Evolutionary conservation across 106 monocot species (phyloP), one percentile per base, ranked within the genome.

Genomic region (Cymbidium sinense): DNA sequence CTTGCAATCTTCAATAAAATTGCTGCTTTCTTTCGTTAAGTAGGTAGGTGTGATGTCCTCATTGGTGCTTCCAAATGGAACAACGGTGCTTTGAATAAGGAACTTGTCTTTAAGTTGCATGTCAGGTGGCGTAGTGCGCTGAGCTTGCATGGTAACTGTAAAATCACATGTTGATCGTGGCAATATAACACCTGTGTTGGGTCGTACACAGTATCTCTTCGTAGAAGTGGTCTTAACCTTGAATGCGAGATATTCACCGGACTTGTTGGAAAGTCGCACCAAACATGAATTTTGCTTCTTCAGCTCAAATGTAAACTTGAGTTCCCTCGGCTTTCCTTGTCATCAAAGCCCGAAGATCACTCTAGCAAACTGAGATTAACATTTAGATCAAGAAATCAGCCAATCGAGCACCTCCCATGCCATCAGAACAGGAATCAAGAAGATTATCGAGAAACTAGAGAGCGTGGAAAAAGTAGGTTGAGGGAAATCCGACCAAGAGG

Each of bases 81-180:
- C 93, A 83, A 85, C 47, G 37, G 88, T 96, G 80, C 81, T 79
- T n/a, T n/a, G n/a, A n/a, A n/a, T n/a, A n/a, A n/a, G n/a, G n/a
- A n/a, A n/a, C n/a, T n/a, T n/a, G n/a, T 96, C 96, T 84, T 85
- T 95, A 69, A 90, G 86, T 82, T 92, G 92, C 92, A 95, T 84
- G 81, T 95, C 90, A 70, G 85, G 80, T 76, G 96, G 96, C 65
- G 87, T 83, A 58, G 74, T 77, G 73, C 62, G 82, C 71, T 84
- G 88, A 55, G 87, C 87, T 96, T 93, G 93, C 93, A 96, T 90
- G 30, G 91, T 93, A 58, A 96, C 94, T 89, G 87, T 94, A 84
- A 91, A 89, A 73, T 82, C 79, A 77, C 85, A 82, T 79, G 79
- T n/a, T n/a, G n/a, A n/a, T n/a, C n/a, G n/a, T n/a, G n/a, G n/a